Base-by-base conservation (phyloP, 306 rosid genomes). In the Adenanthera pavonina region DNA sequence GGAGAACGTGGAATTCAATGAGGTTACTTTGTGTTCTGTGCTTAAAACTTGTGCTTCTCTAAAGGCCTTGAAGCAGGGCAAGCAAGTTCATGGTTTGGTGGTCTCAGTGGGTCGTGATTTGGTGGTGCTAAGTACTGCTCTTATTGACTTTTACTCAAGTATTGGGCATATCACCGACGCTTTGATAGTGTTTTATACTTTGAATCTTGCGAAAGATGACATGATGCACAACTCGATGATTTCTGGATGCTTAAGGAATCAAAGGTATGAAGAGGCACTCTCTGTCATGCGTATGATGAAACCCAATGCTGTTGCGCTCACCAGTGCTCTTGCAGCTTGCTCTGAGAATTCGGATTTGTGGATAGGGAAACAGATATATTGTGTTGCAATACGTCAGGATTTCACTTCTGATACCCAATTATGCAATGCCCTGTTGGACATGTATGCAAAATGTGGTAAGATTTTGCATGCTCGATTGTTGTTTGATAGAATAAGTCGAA, bases 31-130 rank as follows among this genome's bases (percentile, higher is more conserved):
- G 86, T 92, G 97, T 81, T 89, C 95, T 1, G 82, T 83, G 80
- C 87, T 92, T 73, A 88, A 92, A 82, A 81, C 82, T 60, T 91
- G 95, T 75, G 85, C 91, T 67, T 83, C 84, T 59, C 78, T 89
- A 74, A 86, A 86, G 86, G 86, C 87, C 2, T 74, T 85, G 83
- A 83, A 78, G 68, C 86, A 80, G 38, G 93, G 90, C 34, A 84
- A 84, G 82, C 96, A 93, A 81, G 91, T 83, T 85, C 95, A 90
- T 84, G 97, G 94, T 44, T 76, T 91, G 86, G 90, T 89, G 71
- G 88, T 88, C 36, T 84, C 72, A 7, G 69, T 85, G 85, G 91
- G 91, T 57, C 87, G 90, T 52, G 96, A 88, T 81, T 30, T 89
- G 86, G 85, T 91, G 78, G 86, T 90, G 82, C 59, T 89, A 68